Conservation (phyloP, 371 early-diverging fungal species). For the Mucor lusitanicus region DNA sequence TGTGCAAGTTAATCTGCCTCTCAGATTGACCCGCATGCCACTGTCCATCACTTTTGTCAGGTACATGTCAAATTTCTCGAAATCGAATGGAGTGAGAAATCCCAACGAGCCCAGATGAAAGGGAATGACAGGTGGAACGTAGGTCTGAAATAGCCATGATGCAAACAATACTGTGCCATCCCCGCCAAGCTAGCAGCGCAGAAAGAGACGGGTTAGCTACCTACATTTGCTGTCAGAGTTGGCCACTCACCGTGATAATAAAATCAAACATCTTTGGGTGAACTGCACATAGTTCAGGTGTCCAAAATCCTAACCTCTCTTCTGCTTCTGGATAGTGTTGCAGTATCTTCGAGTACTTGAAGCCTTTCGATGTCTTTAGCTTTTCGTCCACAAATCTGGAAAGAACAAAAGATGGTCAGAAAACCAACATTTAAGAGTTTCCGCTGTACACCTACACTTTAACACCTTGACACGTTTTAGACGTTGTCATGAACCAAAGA, state of each 20-base stretch:
- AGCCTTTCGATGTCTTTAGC: slow-evolving; percentile 59
- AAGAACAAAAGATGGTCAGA: background rate
- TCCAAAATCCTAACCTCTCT: slow-evolving; percentile 74
- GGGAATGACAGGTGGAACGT: slow-evolving; percentile 91
- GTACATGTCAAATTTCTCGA: slow-evolving; percentile 58
- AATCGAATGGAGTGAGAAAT: slow-evolving; percentile 89
- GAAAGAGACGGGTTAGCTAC: too few species aligned
- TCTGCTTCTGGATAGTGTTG: slow-evolving; percentile 25
- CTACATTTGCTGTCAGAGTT: background rate
- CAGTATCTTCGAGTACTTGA: slow-evolving; percentile 50
- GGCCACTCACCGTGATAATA: slow-evolving; percentile 66
- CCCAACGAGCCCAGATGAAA: slow-evolving; percentile 91
- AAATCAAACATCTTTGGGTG: slow-evolving; percentile 77
- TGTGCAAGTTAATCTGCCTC: slow-evolving; percentile 88
- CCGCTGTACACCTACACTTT: slow-evolving; percentile 6
- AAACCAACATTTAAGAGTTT: background rate
- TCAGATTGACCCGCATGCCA: slow-evolving; percentile 82
- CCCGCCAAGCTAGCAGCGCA: slow-evolving; percentile 69
- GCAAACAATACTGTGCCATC: slow-evolving; percentile 91
- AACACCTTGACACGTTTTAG: slow-evolving; percentile 10
- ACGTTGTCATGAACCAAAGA: slow-evolving; percentile 70
- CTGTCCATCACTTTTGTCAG: slow-evolving; percentile 63
- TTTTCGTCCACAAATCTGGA: slow-evolving; percentile 67
- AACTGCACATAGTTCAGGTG: slow-evolving; percentile 68
- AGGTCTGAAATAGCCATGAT: slow-evolving; percentile 89